Evolutionary conservation across 345 rosid genomes (phyloP), one percentile per base, ranked within the genome.

Genomic region (Salix caprea): DNA sequence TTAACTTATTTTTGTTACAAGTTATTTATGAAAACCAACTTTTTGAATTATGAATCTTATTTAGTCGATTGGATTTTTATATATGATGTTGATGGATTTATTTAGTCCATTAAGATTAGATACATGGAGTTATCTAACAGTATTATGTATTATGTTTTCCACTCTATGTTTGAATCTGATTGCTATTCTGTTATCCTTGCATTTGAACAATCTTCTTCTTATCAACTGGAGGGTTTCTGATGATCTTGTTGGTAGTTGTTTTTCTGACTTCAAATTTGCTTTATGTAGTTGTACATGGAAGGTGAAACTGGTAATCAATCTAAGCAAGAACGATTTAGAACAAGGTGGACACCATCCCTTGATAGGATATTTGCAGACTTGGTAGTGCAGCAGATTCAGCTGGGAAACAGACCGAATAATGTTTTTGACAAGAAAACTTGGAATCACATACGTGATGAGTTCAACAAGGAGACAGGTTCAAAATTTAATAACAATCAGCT

Each of bases 401-500:
- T 78, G 58, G 97, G 97, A 12, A 90, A 88, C 76, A 88, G 94
- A 54, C 91, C 87, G 6, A 88, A 90, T 79, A 84, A 86, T 83
- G 86, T 87, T 28, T 91, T 93, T 70, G 93, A 91, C 70, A 90
- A 90, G 84, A 93, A 89, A 73, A 86, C 95, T 2, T 90, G 97
- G 98, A 85, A 82, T 71, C 74, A 72, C 77, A 90, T 93, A 64
- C 82, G 97, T 0, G 81, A 84, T 23, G 97, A 90, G 65, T 91
- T 93, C 81, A 93, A 93, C 70, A 72, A 67, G 76, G 85, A 83
- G 79, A 90, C 96, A 0, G 85, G 81, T 68, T 92, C 91, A 56
- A 89, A 83, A 76, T 92, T 87, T 89, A 92, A 90, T 74, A 92
- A 85, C 81, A 89, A 88, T 77, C 98, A 94, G 65, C 62, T 94